Evolutionary conservation across 768 basidiomycete species (phyloP), one percentile per base, ranked within the genome.

Genomic region (Psilocybe azurescens): DNA sequence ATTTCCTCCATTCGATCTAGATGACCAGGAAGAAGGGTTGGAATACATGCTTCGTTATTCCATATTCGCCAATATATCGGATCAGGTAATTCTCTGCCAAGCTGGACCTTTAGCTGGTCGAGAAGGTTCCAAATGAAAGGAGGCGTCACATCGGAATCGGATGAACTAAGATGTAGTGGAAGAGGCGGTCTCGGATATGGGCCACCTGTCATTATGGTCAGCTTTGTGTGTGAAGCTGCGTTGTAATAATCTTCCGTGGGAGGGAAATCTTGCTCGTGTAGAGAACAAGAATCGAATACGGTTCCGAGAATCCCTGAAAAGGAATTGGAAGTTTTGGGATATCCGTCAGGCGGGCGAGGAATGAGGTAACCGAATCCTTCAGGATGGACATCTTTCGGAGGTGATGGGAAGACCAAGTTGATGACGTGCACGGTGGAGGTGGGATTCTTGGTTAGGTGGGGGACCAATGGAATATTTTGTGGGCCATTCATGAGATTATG

Each of bases 291-390:
- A 73, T 99, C 97, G 75, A 98, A 98, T 10, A 98, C 89, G 32
- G 89, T 88, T 13, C 97, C 97, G 0, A 99, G 82, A 18, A 92
- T 83, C 3, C 86, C 85, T 10, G 81, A 73, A 3, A n/a, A n/a
- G n/a, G 64, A 61, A 14, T 58, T 47, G 20, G 60, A 50, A 16
- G 66, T 55, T 11, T 63, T 58, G n/a, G 74, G 68, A 65, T 92
- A 90, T 20, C 81, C 89, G 4, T 73, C 73, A 33, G 75, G 76
- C 0, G 91, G 87, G 14, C 95, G 91, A 0, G 96, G 95, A 56
- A 97, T 83, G 70, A 99, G 89, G 78, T 95, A 98, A 8, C 97
- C 97, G 72, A 98, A 99, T 3, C 97, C 97, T 2, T 82, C 81
- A 0, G 95, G 94, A 67, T 94, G 90, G 53, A 96, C 81, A 24